Base-by-base conservation (phyloP, 2,329 filamentous ascomycete species). In the Aspergillus uvarum region DNA sequence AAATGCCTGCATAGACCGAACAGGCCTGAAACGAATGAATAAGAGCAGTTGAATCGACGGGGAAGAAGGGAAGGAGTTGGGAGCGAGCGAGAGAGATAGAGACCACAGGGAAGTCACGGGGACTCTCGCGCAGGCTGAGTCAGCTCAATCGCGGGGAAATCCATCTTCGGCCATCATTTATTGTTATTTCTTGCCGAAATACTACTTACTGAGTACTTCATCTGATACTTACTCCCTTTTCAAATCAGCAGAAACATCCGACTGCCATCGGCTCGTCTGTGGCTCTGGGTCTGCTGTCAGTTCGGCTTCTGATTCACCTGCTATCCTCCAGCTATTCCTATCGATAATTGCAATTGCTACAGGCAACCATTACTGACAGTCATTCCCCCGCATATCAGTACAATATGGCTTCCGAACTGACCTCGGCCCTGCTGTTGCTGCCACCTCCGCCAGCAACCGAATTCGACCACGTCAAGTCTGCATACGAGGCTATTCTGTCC, bases 401-500 rank as follows among this genome's bases (percentile, higher is more conserved):
- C 64, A 60, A 58, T 61, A 74, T 74, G 71, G 61, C 63, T 58
- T 62, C 65, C 52, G 60, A 68, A 47, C 62, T 65, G 48, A 61
- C 70, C 58, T 70, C 73, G 66, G 70, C 70, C 24, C 80, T 91
- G 38, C 80, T 91, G 16, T 79, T 91, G 56, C 84, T 89, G 19
- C 81, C 83, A 48, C 86, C 88, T 52, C 87, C 88, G 29, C 77
- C 80, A 31, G 84, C 86, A 8, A 77, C 82, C 52, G 81, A 78
- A 14, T 77, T 81, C 50, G 70, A 77, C 11, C 72, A 82, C 1
- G 78, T 91, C 62, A 81, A 79, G 61, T 81, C 83, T 31, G 84
- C 85, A 48, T 91, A 90, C 71, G 81, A 82, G 35, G 79, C 81
- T n/a, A 76, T 87, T 2, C 73, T 91, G 47, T 80, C 80, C 54